Evolutionary conservation across 2,329 filamentous ascomycete genomes (phyloP).

Genomic region (Aspergillus sp.): DNA sequence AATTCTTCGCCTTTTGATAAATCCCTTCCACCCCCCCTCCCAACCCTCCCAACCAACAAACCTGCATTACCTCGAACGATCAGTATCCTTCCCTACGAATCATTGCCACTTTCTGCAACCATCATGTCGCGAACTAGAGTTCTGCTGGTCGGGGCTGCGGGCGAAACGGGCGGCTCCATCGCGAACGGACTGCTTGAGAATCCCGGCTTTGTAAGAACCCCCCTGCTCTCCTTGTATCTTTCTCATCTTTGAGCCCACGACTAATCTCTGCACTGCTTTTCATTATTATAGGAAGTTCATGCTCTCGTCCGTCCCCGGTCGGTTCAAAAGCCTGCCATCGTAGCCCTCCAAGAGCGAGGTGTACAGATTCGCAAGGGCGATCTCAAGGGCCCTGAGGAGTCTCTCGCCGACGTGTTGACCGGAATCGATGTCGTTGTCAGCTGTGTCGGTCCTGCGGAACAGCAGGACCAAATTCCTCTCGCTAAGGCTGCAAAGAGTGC

Average conservation of each 20-base stretch:
- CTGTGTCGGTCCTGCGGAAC: conserved; percentile 38
- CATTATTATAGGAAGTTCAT: conserved; percentile 48
- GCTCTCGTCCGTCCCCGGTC: conserved; percentile 52
- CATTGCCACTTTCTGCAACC: conserved; percentile 14
- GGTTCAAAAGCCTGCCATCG: conserved; percentile 49
- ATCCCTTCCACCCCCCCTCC: conserved; percentile 1
- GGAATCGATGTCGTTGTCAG: conserved; percentile 52
- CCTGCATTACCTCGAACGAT: not conserved
- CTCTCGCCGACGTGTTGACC: conserved; percentile 45
- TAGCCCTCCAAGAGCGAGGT: conserved; percentile 45
- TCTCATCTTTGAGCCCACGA: not conserved
- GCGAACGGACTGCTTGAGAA: conserved; percentile 40
- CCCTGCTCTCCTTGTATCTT: conserved; percentile 9
- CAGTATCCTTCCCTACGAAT: conserved; percentile 1
- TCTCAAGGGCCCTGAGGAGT: conserved; percentile 44
- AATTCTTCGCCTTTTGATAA: conserved; percentile 3
- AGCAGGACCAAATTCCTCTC: conserved; percentile 50
- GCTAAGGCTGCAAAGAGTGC: conserved; percentile 52
- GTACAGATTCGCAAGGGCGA: conserved; percentile 49
- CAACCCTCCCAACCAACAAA: not conserved
- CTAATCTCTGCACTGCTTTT: conserved; percentile 11
- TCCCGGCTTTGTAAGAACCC: conserved; percentile 22
- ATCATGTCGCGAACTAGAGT: conserved; percentile 41
- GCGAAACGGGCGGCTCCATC: conserved; percentile 45
- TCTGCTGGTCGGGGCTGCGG: conserved; percentile 42